Evolutionary conservation across 352 stramenopile genomes (phyloP).

Genomic region (Pseudoperonospora humuli): DNA sequence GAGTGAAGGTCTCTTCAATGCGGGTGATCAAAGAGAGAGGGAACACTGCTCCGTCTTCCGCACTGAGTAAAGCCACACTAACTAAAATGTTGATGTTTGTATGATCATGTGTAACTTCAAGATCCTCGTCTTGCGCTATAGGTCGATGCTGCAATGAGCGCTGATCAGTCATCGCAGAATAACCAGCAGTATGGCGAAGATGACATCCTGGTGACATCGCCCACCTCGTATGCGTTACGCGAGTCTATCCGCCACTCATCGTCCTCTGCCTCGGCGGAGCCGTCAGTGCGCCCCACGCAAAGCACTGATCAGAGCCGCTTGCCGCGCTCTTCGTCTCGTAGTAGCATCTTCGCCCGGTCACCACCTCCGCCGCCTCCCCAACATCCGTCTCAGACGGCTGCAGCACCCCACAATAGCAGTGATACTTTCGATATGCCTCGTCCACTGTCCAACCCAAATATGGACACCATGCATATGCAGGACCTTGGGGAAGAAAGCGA

Average conservation of each 20-base stretch:
- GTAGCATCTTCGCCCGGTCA: slow-evolving; percentile 52
- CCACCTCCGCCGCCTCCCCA: slow-evolving; percentile 54
- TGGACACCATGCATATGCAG: slow-evolving; percentile 38
- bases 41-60: slow-evolving; percentile 16
- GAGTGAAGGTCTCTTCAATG: slow-evolving; percentile 20
- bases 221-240: slow-evolving; percentile 66
- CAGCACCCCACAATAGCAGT: slow-evolving; percentile 7
- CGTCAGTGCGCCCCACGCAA: slow-evolving; percentile 15
- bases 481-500: slow-evolving; percentile 18
- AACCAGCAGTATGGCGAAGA: slow-evolving; percentile 37
- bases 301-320: slow-evolving; percentile 20
- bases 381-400: slow-evolving; percentile 33
- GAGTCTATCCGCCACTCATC: slow-evolving; percentile 74
- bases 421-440: slow-evolving; percentile 32
- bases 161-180: slow-evolving; percentile 26
- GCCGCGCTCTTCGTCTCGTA: slow-evolving; percentile 28
- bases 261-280: slow-evolving; percentile 41
- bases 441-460: slow-evolving; percentile 56
- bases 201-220: slow-evolving; percentile 77
- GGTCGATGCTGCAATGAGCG: slow-evolving; percentile 39
- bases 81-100: slow-evolving; percentile 16
- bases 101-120: slow-evolving; percentile 11
- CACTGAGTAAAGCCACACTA: slow-evolving; percentile 4
- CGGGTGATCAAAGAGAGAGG: background rate
- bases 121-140: slow-evolving; percentile 10